Evolutionary conservation across 805 yeast genomes (phyloP).

Genomic region (Barnettozyma populi): DNA sequence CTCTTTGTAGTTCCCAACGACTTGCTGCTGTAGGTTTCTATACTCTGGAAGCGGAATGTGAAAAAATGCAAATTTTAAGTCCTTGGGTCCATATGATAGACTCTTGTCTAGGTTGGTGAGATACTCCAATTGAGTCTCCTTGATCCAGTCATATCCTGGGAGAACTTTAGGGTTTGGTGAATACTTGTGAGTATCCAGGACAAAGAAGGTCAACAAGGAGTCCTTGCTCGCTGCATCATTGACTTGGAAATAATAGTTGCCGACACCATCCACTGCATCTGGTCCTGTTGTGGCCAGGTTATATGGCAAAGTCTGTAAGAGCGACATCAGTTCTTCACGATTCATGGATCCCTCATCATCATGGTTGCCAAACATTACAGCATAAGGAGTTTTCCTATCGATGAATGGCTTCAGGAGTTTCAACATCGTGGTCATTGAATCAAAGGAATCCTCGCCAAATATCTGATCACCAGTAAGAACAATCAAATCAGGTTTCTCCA

Average conservation of each 20-base stretch:
- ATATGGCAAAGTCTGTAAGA: constrained; percentile 58
- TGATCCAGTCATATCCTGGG: constrained; percentile 86
- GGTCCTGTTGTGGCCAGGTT: constrained; percentile 63
- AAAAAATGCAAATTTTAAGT: constrained; percentile 81
- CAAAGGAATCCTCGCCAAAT: constrained; percentile 75
- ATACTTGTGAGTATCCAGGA: constrained; percentile 81
- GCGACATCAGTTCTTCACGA: constrained; percentile 54
- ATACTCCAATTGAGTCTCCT: constrained; percentile 60
- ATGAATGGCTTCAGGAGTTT: constrained; percentile 73
- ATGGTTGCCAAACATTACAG: constrained; percentile 87
- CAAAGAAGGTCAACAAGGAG: constrained; percentile 58
- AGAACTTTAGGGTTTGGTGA: constrained; percentile 57
- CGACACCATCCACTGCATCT: constrained; percentile 66
- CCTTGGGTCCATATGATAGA: constrained; percentile 28
- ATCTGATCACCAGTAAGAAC: constrained; percentile 90
- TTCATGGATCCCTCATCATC: constrained; percentile 79
- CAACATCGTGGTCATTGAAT: constrained; percentile 73
- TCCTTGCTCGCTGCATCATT: constrained; percentile 32
- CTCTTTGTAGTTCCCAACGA: constrained; percentile 66
- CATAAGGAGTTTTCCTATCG: constrained; percentile 68
- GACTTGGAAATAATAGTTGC: constrained; percentile 65
- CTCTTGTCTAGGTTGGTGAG: constrained; percentile 34
- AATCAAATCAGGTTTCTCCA: constrained; percentile 79
- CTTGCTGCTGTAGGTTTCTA: constrained; percentile 37
- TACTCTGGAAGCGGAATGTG: constrained; percentile 94